A percentile compares a stretch with the other conserved stretches of the same genome.
phyloP scores from a whole-genome alignment of 306 rosid species.

The Cucurbita pepo region DNA sequence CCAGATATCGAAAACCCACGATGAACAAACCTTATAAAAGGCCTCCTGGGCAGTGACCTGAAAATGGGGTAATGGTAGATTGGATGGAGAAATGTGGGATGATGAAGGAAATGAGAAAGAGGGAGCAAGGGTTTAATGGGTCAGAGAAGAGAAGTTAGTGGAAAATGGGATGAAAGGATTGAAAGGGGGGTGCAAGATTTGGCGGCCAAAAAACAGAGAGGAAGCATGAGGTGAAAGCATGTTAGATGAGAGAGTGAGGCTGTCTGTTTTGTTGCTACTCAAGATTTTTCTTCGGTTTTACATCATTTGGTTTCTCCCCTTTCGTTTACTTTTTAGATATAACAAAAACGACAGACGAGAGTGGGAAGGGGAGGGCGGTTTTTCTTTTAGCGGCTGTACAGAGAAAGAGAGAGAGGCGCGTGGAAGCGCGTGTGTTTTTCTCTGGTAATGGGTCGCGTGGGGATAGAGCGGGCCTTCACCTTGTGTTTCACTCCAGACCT shows the following conservation, averaged over 20 bases:
- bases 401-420: neutral
- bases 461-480: neutral
- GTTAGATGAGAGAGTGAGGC: neutral
- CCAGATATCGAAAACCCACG: slow-evolving; percentile 20
- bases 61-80: slow-evolving; percentile 42
- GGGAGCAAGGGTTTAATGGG: neutral
- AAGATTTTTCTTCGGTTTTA: neutral
- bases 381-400: slow-evolving; percentile 2
- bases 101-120: neutral
- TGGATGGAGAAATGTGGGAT: slow-evolving; percentile 12
- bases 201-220: neutral
- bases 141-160: no score
- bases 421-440: neutral
- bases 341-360: neutral
- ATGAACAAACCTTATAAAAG: slow-evolving; percentile 27
- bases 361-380: neutral
- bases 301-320: neutral
- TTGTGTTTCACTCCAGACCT: no score
- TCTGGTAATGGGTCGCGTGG: neutral
- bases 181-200: neutral
- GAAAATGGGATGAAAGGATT: neutral
- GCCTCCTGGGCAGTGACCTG: slow-evolving; percentile 13
- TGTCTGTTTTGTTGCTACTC: neutral
- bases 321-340: slow-evolving; percentile 1
- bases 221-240: neutral